Conservation (phyloP, 2,329 filamentous ascomycete species). For the Phaeophleospora eucalypticola region DNA sequence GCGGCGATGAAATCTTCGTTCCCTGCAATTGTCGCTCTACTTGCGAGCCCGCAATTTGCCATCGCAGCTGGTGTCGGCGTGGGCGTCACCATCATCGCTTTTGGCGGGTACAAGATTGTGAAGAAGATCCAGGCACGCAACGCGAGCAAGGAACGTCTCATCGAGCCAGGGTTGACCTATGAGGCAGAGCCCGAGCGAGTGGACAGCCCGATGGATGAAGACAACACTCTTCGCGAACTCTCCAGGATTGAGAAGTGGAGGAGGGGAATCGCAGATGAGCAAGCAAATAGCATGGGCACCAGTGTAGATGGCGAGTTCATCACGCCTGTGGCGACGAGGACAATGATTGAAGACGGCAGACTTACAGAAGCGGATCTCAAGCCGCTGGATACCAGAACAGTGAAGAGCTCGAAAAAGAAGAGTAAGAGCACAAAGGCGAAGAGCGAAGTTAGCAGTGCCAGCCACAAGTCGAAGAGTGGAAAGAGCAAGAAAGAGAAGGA, state of each 20-base stretch:
- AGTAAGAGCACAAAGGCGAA: constrained; percentile 27
- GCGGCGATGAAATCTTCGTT: constrained; percentile 72
- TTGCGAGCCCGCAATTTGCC: constrained; percentile 88
- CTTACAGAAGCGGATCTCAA: constrained; percentile 46
- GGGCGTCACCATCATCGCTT: constrained; percentile 90
- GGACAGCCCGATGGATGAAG: constrained; percentile 29
- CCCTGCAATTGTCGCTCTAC: constrained; percentile 78
- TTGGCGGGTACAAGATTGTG: constrained; percentile 96
- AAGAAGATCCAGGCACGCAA: constrained; percentile 65
- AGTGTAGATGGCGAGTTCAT: constrained; percentile 64
- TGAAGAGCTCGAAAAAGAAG: constrained; percentile 38
- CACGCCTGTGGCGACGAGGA: constrained; percentile 52
- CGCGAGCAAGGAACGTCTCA: constrained; percentile 16
- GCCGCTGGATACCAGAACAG: constrained; percentile 28
- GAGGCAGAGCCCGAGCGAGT: constrained; percentile 12
- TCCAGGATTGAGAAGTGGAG: constrained; percentile 60
- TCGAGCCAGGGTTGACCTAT: constrained; percentile 5
- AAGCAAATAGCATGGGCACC: constrained; percentile 52
- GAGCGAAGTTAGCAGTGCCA: constrained; percentile 20
- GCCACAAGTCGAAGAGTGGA: constrained; percentile 13
- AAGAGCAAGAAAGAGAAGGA: constrained; percentile 43
- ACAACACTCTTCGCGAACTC: constrained; percentile 57
- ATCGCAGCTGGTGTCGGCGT: constrained; percentile 86
- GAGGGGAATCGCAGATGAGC: constrained; percentile 58
- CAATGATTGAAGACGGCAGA: constrained; percentile 43